These are phyloP conservation scores for Cordyceps farinosa DNA, from an alignment of 2,329 filamentous ascomycete species.

Conservation along the genomic window DNA sequence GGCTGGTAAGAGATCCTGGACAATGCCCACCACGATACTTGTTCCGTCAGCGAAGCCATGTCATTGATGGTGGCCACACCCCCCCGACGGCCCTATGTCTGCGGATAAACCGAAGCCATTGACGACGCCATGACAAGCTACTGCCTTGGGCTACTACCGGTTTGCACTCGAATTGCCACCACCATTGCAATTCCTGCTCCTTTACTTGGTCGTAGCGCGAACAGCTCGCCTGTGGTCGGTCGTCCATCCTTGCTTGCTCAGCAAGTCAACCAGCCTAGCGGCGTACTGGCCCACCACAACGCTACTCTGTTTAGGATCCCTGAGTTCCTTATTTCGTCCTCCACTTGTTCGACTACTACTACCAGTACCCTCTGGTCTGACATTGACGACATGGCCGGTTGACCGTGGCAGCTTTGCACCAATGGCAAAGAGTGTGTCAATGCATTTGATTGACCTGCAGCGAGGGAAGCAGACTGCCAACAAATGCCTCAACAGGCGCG, in stretches of 20 bases:
- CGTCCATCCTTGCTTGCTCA: not conserved
- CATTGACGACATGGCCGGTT: not conserved
- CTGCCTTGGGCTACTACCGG: not conserved
- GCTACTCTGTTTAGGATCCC: not conserved
- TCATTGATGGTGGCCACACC: not conserved
- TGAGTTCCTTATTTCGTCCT: constrained; percentile 4
- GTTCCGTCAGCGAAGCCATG: not conserved
- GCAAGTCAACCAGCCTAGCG: constrained; percentile 6
- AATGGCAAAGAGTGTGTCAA: not conserved
- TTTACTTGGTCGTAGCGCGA: not conserved
- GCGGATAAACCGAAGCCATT: not conserved
- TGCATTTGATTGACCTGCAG: not conserved
- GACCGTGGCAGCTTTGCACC: not conserved
- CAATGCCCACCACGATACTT: not conserved
- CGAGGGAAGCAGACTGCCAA: not conserved
- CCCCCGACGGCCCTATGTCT: not conserved
- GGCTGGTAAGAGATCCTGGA: not conserved
- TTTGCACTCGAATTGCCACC: constrained; percentile 9
- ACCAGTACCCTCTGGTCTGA: not conserved
- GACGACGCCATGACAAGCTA: constrained; percentile 12
- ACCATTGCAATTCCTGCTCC: not conserved
- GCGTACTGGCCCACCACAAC: not conserved
- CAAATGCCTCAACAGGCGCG: constrained; percentile 11
- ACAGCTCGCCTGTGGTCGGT: constrained; percentile 1
- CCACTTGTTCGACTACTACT: constrained; percentile 1